Conservation (phyloP, 176 grass and related monocot genomes). For the Olyra latifolia region DNA sequence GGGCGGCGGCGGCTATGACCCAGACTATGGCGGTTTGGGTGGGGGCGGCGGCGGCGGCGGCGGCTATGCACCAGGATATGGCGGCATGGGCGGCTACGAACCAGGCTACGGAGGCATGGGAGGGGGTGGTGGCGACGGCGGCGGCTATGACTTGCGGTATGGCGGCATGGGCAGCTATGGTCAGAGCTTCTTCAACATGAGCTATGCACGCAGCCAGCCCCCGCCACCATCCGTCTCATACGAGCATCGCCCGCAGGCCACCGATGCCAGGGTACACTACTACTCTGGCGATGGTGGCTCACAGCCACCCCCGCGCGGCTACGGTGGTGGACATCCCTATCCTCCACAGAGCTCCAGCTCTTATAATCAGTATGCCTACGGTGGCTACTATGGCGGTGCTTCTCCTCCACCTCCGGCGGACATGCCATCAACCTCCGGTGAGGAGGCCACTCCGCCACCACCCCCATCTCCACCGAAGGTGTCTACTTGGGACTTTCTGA, state of each 20-base stretch:
- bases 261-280: conserved; percentile 42
- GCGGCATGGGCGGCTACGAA: conserved; percentile 42
- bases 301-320: conserved; percentile 36
- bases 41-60: conserved; percentile 1
- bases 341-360: conserved; percentile 53
- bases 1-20: conserved; percentile 27
- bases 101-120: conserved; percentile 42
- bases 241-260: conserved; percentile 41
- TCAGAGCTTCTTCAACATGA: conserved; percentile 66
- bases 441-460: conserved; percentile 39
- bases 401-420: conserved; percentile 34
- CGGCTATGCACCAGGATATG: conserved; percentile 30
- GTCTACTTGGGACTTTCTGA: conserved; percentile 95
- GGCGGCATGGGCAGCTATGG: conserved; percentile 40
- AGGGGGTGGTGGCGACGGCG: not conserved
- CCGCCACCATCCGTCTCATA: conserved; percentile 39
- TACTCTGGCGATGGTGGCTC: conserved; percentile 26
- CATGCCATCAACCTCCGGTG: conserved; percentile 42
- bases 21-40: conserved; percentile 14
- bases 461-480: conserved; percentile 83
- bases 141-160: conserved; percentile 32
- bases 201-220: conserved; percentile 56
- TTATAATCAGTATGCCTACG: conserved; percentile 54
- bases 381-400: conserved; percentile 54
- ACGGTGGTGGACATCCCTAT: conserved; percentile 41